Evolutionary conservation across 176 grass and related monocot species (phyloP).

Genomic region (Canna indica): DNA sequence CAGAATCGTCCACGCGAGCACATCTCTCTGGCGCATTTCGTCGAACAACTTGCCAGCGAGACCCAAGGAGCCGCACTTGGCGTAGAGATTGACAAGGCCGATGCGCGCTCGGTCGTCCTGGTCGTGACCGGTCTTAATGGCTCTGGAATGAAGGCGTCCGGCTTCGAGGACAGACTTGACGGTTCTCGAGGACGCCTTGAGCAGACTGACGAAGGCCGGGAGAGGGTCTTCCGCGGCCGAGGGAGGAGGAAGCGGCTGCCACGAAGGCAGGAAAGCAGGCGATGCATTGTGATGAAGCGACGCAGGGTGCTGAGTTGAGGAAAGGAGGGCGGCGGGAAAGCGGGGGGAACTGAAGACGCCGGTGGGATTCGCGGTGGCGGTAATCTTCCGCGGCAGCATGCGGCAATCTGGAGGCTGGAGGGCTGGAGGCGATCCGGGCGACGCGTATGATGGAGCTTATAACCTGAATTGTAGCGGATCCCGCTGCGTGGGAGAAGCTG

Average conservation of each 20-base stretch:
- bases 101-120: background rate
- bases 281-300: background rate
- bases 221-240: background rate
- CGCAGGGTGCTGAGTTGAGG: background rate
- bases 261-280: background rate
- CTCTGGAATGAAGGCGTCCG: conserved; percentile 8
- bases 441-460: too few species aligned
- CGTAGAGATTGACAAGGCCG: conserved; percentile 6
- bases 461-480: too few species aligned
- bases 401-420: background rate
- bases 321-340: background rate
- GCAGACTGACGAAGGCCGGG: conserved; percentile 2
- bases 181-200: conserved; percentile 3
- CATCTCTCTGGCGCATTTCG: conserved; percentile 18
- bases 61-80: background rate
- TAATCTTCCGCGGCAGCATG: background rate
- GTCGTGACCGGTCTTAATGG: conserved; percentile 11
- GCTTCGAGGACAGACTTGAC: background rate
- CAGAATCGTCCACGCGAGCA: conserved; percentile 26
- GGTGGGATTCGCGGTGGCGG: background rate
- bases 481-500: too few species aligned
- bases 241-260: background rate
- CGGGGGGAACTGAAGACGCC: background rate
- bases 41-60: conserved; percentile 14
- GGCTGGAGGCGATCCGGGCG: too few species aligned